Percentiles rank a stretch among this genome's conserved stretches.
These are phyloP conservation scores for Tricholoma flavovirens DNA, from an alignment of 768 basidiomycete genomes.

Conservation along the genomic window DNA sequence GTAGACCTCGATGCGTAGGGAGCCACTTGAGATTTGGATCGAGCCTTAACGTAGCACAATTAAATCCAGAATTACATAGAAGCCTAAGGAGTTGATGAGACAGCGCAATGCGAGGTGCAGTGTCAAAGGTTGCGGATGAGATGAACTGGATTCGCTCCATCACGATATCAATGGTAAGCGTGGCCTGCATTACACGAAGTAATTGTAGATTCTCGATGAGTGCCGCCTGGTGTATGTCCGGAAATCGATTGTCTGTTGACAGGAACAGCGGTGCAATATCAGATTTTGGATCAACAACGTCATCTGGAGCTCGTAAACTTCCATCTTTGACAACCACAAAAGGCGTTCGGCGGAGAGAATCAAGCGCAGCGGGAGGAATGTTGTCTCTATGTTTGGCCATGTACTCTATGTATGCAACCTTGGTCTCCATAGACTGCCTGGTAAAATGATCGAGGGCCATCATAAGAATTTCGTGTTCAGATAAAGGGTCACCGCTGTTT, in stretches of 20 bases:
- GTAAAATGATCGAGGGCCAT: slow-evolving; percentile 25
- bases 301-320: slow-evolving; percentile 14
- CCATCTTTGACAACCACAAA: slow-evolving; percentile 26
- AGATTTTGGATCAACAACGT: slow-evolving; percentile 28
- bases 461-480: slow-evolving; percentile 20
- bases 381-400: slow-evolving; percentile 18
- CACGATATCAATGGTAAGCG: slow-evolving; percentile 26
- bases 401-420: slow-evolving; percentile 22
- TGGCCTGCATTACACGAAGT: slow-evolving; percentile 23
- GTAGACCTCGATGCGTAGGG: slow-evolving; percentile 32
- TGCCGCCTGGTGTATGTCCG: slow-evolving; percentile 6
- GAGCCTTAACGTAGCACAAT: slow-evolving; percentile 2
- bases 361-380: slow-evolving; percentile 21
- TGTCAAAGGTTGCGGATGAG: slow-evolving; percentile 12
- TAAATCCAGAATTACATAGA: slow-evolving; percentile 14
- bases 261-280: slow-evolving; percentile 23
- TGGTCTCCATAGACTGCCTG: slow-evolving; percentile 20
- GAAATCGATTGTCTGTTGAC: slow-evolving; percentile 10
- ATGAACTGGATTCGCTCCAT: slow-evolving; percentile 32
- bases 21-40: slow-evolving; percentile 26
- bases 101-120: slow-evolving; percentile 4
- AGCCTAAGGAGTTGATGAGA: slow-evolving; percentile 19
- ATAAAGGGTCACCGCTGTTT: slow-evolving; percentile 8
- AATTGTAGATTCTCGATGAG: slow-evolving; percentile 16
- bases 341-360: slow-evolving; percentile 15